Percentiles rank a stretch among this genome's conserved stretches.
These are phyloP conservation scores for Calonectria pauciramosa DNA, from an alignment of 2,329 filamentous ascomycete genomes.

Conservation along the genomic window DNA sequence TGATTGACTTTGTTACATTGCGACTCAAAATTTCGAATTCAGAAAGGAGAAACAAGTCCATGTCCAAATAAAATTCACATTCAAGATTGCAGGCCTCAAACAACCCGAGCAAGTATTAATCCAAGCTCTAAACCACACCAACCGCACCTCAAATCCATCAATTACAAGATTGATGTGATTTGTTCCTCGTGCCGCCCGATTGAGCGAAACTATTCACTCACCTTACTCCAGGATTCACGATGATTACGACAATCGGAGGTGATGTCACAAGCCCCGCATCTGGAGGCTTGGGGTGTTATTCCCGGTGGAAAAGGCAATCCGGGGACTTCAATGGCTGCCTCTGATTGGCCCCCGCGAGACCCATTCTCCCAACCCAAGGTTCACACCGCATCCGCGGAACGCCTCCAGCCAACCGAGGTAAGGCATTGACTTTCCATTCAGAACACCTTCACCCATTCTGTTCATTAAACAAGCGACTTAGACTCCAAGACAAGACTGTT, in stretches of 20 bases:
- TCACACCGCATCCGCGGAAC: background rate
- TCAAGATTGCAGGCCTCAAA: too few species aligned
- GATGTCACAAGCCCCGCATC: background rate
- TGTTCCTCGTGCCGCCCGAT: too few species aligned
- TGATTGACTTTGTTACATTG: background rate
- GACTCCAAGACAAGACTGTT: background rate
- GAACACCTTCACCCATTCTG: background rate
- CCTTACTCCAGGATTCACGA: background rate
- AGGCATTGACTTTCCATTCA: background rate
- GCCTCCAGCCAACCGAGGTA: background rate
- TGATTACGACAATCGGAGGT: background rate
- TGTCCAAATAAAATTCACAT: too few species aligned
- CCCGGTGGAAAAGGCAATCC: background rate
- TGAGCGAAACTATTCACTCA: fast-evolving
- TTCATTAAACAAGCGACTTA: background rate
- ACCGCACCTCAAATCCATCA: background rate
- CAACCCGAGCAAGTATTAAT: too few species aligned
- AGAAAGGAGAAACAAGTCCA: background rate
- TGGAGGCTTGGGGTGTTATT: background rate
- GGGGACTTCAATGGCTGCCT: background rate
- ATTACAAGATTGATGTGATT: background rate
- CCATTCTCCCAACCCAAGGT: background rate
- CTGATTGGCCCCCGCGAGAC: background rate
- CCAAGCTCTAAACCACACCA: background rate
- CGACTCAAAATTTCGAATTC: too few species aligned